Evolutionary conservation across 164 flowering plant species (phyloP), one percentile per base, ranked within the genome.

Genomic region (Magnolia kwangsiensis): DNA sequence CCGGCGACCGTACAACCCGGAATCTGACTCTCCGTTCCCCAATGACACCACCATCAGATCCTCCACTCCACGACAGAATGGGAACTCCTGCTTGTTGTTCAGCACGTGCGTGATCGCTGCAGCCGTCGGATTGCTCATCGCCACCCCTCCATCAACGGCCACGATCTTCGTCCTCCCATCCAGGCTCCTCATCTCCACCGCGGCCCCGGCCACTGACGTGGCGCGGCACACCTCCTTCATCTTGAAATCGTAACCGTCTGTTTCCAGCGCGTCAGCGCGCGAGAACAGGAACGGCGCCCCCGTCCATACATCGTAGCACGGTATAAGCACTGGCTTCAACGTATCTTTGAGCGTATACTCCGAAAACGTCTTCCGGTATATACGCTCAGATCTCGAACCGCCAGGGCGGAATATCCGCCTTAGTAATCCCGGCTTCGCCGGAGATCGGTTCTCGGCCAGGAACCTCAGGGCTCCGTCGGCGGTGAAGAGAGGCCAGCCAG

Each of bases 41-140:
- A 89, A 73, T 0, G 92, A 90, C 59, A 89, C 77, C 2, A 89
- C 91, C 45, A 89, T 8, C 4, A 89, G 73, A 65, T 89, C 92
- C 71, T 83, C 89, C 7, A 89, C 91, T 2, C 90, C 85, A 3
- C 81, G 79, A 27, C 88, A 86, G 27, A 84, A 83, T 1, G 94
- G 94, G 55, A 90, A 89, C 81, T 90, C 94, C 45, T 82, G 90
- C 80, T 88, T 88, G 80, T 90, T 90, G 70, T 90, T 87, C 58
- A 90, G 79, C 74, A 89, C 94, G 80, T 90, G 94, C 19, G 94
- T 90, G 50, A 90, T 84, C 0, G 94, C 92, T 3, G 89, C 87
- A 0, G 91, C 91, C 65, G 92, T 89, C 10, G 94, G 94, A 75
- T 90, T 90, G 75, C 85, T 89, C 90, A 87, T 89, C 37, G 91